Evolutionary conservation across 2,329 filamentous ascomycete genomes (phyloP).

Genomic region (Cercospora sp.): DNA sequence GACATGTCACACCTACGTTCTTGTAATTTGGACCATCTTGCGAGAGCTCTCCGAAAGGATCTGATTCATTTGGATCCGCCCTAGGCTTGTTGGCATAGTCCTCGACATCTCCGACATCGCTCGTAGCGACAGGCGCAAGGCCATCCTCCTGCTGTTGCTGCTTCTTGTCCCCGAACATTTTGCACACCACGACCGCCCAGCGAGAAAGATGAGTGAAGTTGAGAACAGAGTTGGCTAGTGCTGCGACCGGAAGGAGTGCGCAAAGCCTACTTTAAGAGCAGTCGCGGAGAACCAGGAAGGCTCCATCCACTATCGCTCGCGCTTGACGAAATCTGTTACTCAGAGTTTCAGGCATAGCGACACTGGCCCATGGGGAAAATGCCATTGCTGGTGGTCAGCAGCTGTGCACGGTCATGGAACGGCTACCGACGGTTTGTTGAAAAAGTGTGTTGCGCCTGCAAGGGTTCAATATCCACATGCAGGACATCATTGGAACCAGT

Average conservation of each 20-base stretch:
- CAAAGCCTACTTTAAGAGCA: constrained; percentile 6
- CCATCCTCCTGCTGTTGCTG: constrained; percentile 13
- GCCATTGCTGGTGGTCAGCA: constrained; percentile 8
- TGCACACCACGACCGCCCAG: background rate
- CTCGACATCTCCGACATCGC: constrained; percentile 21
- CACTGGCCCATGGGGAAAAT: constrained; percentile 14
- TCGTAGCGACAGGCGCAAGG: constrained; percentile 19
- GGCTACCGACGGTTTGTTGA: constrained; percentile 14
- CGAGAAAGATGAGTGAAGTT: background rate
- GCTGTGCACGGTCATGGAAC: constrained; percentile 1
- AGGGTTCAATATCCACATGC: constrained; percentile 8
- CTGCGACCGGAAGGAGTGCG: constrained; percentile 2
- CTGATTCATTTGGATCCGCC: constrained; percentile 16
- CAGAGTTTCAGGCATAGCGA: background rate
- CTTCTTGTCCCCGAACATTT: constrained; percentile 19
- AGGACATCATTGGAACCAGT: background rate
- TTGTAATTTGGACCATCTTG: constrained; percentile 26
- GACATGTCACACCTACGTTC: constrained; percentile 26
- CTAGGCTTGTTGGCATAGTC: constrained; percentile 8
- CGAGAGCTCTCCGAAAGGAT: constrained; percentile 25
- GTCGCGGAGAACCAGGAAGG: background rate
- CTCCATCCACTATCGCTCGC: background rate
- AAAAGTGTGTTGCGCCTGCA: background rate
- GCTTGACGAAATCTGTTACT: constrained; percentile 12
- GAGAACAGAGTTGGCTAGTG: constrained; percentile 11